These are phyloP conservation scores for Bruguiera gymnorhiza DNA, from an alignment of 345 rosid genomes.

Conservation along the genomic window DNA sequence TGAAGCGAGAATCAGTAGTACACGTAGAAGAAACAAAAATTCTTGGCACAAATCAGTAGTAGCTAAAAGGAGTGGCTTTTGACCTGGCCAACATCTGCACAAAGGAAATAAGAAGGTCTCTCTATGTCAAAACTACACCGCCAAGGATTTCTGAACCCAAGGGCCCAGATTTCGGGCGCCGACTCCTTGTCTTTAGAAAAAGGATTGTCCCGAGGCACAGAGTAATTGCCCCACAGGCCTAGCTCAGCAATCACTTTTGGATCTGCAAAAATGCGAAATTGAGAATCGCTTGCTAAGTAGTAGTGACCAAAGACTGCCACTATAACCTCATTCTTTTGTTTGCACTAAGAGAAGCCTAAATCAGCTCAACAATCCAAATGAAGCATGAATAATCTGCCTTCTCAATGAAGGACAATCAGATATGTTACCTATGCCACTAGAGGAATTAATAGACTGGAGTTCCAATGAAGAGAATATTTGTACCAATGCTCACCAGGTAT, in stretches of 20 bases:
- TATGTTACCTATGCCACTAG: no score
- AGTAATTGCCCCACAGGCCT: constrained; percentile 68
- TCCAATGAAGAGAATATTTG: not conserved
- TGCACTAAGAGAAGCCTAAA: not conserved
- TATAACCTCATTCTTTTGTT: no score
- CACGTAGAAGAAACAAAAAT: not conserved
- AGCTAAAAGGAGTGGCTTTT: not conserved
- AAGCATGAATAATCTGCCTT: no score
- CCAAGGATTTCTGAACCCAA: constrained; percentile 68
- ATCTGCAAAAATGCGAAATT: constrained; percentile 22
- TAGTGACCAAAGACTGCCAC: no score
- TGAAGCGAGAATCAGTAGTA: no score
- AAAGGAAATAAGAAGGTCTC: constrained; percentile 58
- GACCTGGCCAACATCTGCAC: constrained; percentile 36
- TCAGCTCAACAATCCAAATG: no score
- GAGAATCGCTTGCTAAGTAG: no score
- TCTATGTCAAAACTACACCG: constrained; percentile 60
- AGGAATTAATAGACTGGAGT: no score
- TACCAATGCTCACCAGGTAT: constrained; percentile 26
- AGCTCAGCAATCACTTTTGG: constrained; percentile 25
- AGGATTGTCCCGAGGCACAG: constrained; percentile 65
- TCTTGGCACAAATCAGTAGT: not conserved
- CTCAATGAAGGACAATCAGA: no score
- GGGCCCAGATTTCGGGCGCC: constrained; percentile 61
- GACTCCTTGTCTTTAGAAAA: constrained; percentile 44